Evolutionary conservation across 805 yeast species (phyloP).

Genomic region (Kuraishia ogatae): DNA sequence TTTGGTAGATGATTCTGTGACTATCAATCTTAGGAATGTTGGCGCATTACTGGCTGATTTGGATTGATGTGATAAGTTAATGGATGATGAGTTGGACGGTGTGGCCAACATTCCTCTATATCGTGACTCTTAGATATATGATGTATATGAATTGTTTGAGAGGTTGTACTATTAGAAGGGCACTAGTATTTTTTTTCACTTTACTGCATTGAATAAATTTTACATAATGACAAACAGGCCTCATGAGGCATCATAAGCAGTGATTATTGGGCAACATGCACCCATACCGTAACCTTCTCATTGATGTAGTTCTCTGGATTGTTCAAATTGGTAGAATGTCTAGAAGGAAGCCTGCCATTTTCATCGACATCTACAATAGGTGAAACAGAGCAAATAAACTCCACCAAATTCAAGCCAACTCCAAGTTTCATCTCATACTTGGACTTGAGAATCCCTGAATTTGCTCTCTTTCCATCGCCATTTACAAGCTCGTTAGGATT

Average conservation of each 20-base stretch:
- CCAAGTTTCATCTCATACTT: constrained; percentile 38
- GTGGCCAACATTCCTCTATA: too few species aligned
- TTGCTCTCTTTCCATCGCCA: neutral
- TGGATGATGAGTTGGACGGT: too few species aligned
- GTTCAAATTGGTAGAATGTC: constrained; percentile 9
- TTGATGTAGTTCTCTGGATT: constrained; percentile 15
- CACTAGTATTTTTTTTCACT: too few species aligned
- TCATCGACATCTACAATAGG: constrained; percentile 13
- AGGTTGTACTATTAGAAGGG: neutral
- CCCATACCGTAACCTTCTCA: constrained; percentile 31
- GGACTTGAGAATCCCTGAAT: constrained; percentile 10
- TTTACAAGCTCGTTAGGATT: neutral
- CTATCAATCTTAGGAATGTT: constrained; percentile 5
- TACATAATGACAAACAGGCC: neutral
- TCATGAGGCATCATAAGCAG: neutral
- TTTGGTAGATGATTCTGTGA: constrained; percentile 1
- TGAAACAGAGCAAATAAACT: constrained; percentile 27
- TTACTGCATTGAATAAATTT: neutral
- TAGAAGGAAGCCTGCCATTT: constrained; percentile 11
- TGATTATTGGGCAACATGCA: constrained; percentile 23
- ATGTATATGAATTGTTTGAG: neutral
- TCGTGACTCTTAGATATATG: too few species aligned
- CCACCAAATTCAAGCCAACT: constrained; percentile 36
- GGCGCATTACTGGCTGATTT: constrained; percentile 8
- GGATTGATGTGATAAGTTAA: neutral